Evolutionary conservation across 2,329 filamentous ascomycete genomes (phyloP).

Genomic region (Ilyonectria robusta): DNA sequence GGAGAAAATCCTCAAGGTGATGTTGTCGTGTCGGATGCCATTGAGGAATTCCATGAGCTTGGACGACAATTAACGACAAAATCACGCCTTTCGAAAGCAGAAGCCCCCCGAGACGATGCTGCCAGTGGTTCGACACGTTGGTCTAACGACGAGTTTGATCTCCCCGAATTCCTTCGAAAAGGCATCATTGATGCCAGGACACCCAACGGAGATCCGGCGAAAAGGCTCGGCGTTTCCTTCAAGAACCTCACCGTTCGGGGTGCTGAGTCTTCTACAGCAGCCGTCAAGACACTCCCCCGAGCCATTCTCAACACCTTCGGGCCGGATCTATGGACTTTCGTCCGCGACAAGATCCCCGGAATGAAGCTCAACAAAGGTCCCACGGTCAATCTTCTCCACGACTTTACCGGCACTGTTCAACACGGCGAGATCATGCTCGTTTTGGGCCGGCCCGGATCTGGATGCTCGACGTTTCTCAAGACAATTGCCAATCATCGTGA

Average conservation of each 20-base stretch:
- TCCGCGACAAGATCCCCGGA: slow-evolving; percentile 50
- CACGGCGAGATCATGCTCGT: slow-evolving; percentile 78
- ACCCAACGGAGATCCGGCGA: slow-evolving; percentile 11
- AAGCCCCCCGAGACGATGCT: slow-evolving; percentile 6
- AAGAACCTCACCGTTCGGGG: slow-evolving; percentile 81
- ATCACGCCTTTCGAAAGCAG: slow-evolving; percentile 13
- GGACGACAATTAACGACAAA: slow-evolving; percentile 14
- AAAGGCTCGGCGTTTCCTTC: slow-evolving; percentile 75
- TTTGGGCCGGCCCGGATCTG: slow-evolving; percentile 73
- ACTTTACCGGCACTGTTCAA: slow-evolving; percentile 59
- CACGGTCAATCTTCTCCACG: slow-evolving; percentile 20
- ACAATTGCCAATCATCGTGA: slow-evolving; percentile 29
- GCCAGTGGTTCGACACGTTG: slow-evolving; percentile 21
- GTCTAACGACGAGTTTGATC: slow-evolving; percentile 18
- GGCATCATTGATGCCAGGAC: slow-evolving; percentile 18
- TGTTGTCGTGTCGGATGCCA: slow-evolving; percentile 18
- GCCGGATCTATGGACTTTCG: slow-evolving; percentile 77
- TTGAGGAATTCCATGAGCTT: slow-evolving; percentile 23
- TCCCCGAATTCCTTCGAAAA: slow-evolving; percentile 23
- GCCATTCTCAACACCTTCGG: slow-evolving; percentile 82
- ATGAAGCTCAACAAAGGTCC: slow-evolving; percentile 15
- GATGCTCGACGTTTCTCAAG: slow-evolving; percentile 68
- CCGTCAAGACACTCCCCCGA: slow-evolving; percentile 78
- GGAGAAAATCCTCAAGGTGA: slow-evolving; percentile 21
- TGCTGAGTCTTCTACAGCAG: slow-evolving; percentile 73